Evolutionary conservation across 805 yeast genomes (phyloP).

Genomic region (Wickerhamomyces sydowiorum): DNA sequence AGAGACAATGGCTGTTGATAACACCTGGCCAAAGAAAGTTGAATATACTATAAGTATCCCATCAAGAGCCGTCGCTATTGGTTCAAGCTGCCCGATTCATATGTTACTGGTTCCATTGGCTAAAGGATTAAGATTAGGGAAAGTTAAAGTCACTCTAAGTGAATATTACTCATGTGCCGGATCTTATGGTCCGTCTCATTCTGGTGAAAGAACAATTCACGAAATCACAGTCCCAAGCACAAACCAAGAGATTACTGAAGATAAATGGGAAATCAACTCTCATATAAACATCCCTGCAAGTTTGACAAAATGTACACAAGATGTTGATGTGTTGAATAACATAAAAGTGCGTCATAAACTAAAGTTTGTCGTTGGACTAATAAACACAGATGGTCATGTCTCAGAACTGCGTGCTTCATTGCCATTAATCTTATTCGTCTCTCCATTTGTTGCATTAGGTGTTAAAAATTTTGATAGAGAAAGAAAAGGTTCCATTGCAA

Average conservation of each 20-base stretch:
- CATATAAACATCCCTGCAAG: constrained; percentile 64
- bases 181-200: constrained; percentile 47
- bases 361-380: constrained; percentile 70
- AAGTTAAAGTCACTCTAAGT: constrained; percentile 58
- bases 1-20: constrained; percentile 90
- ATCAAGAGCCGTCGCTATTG: constrained; percentile 83
- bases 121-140: constrained; percentile 76
- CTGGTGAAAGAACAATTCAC: constrained; percentile 57
- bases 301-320: constrained; percentile 77
- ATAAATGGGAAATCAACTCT: constrained; percentile 71
- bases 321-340: constrained; percentile 63
- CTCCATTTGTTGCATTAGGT: constrained; percentile 75
- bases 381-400: constrained; percentile 88
- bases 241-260: constrained; percentile 30
- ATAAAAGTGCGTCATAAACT: constrained; percentile 86
- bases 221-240: constrained; percentile 38
- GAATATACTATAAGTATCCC: constrained; percentile 88
- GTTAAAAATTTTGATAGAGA: constrained; percentile 32
- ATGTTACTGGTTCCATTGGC: constrained; percentile 70
- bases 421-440: constrained; percentile 71
- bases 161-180: constrained; percentile 66
- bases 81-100: constrained; percentile 67
- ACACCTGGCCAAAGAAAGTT: constrained; percentile 91
- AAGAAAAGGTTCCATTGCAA: constrained; percentile 16
- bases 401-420: constrained; percentile 89